A percentile compares a stretch with the other conserved stretches of the same genome.
Evolutionary conservation across 176 grass and related monocot species (phyloP).

Genomic region (Tillandsia fasciculata): DNA sequence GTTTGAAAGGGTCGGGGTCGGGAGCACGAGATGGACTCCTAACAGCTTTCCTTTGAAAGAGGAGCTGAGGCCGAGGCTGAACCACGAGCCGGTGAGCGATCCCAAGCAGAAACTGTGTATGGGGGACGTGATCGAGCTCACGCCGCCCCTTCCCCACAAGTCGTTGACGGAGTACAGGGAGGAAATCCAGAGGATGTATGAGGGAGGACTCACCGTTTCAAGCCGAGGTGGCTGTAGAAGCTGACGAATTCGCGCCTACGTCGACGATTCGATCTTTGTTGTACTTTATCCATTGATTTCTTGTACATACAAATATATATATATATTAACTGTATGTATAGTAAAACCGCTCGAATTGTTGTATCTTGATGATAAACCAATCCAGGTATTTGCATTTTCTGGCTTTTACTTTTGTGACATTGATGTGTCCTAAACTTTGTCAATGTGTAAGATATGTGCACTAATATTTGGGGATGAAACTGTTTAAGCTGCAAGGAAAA

Average conservation of each 20-base stretch:
- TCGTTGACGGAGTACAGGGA: constrained; percentile 72
- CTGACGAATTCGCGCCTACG: constrained; percentile 4
- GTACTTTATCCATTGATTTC: not conserved
- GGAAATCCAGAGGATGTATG: constrained; percentile 98
- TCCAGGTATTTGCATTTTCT: not conserved
- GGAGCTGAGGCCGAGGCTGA: constrained; percentile 64
- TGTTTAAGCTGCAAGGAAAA: too few species aligned
- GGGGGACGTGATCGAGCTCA: constrained; percentile 83
- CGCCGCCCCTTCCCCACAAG: constrained; percentile 50
- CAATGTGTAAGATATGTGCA: too few species aligned
- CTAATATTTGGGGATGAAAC: too few species aligned
- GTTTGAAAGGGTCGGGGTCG: constrained; percentile 48
- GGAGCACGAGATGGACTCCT: constrained; percentile 48
- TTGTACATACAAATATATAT: not conserved
- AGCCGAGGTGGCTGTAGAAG: constrained; percentile 28
- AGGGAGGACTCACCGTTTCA: constrained; percentile 43
- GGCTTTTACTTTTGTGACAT: too few species aligned
- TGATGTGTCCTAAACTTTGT: too few species aligned
- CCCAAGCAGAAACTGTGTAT: constrained; percentile 46
- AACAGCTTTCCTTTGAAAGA: constrained; percentile 68
- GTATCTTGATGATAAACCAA: not conserved
- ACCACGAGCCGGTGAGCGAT: constrained; percentile 50
- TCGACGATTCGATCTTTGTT: not conserved
- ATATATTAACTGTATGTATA: not conserved
- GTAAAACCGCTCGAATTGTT: not conserved